Percentiles rank a stretch among this genome's conserved stretches.
Evolutionary conservation across 176 grass and related monocot species (phyloP).

Genomic region (Triticum timopheevii): DNA sequence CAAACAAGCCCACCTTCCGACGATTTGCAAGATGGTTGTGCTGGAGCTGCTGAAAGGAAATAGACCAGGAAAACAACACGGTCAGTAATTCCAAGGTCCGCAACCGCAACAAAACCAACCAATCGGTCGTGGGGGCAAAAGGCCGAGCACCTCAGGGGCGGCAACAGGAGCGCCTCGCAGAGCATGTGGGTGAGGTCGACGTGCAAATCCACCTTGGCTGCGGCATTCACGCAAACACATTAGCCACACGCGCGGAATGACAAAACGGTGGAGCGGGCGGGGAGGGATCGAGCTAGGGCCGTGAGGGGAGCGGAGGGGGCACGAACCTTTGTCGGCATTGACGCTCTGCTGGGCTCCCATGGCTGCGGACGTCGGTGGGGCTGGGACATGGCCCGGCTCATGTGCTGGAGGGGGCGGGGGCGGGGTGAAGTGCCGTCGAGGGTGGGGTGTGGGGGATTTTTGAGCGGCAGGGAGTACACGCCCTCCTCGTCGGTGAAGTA

Average conservation of each 20-base stretch:
- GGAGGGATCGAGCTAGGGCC: neutral
- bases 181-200: slow-evolving; percentile 82
- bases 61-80: neutral
- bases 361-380: slow-evolving; percentile 24
- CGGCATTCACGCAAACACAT: slow-evolving; percentile 45
- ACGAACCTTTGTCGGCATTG: slow-evolving; percentile 90
- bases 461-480: slow-evolving; percentile 66
- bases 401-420: neutral
- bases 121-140: neutral
- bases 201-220: slow-evolving; percentile 91
- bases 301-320: neutral
- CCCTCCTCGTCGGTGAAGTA: slow-evolving; percentile 94
- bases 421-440: neutral
- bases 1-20: slow-evolving; percentile 52
- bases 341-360: slow-evolving; percentile 98
- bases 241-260: neutral
- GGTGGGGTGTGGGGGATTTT: slow-evolving; percentile 12
- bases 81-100: neutral
- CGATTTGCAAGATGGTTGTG: slow-evolving; percentile 61
- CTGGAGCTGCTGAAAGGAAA: slow-evolving; percentile 48
- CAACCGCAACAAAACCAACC: neutral
- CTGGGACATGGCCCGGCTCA: slow-evolving; percentile 30
- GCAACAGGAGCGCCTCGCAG: slow-evolving; percentile 65
- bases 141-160: slow-evolving; percentile 59
- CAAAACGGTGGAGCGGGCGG: neutral